A percentile compares a stretch with the other conserved stretches of the same genome.
Evolutionary conservation across 768 basidiomycete species (phyloP).

Genomic region (Clitopilus passeckerianus): DNA sequence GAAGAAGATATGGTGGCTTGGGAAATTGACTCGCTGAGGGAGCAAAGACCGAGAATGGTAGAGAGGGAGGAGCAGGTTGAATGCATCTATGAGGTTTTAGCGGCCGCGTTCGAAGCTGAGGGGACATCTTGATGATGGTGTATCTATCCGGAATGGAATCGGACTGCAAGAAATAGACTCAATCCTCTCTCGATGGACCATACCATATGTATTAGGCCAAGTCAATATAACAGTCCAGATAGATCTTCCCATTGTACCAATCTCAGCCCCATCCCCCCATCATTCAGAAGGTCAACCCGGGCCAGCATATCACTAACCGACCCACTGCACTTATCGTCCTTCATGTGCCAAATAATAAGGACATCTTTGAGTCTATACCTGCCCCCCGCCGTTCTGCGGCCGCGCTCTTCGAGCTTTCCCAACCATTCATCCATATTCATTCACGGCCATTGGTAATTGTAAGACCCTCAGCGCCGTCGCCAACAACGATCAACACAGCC

Average conservation of each 20-base stretch:
- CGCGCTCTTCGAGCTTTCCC: neutral
- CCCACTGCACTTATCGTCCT: neutral
- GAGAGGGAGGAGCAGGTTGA: slow-evolving; percentile 61
- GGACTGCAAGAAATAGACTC: no score
- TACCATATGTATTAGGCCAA: neutral
- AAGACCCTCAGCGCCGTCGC: no score
- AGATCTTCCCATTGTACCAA: neutral
- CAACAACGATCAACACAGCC: no score
- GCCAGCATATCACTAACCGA: neutral
- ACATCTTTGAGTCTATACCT: neutral
- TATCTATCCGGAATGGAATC: no score
- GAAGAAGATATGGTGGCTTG: slow-evolving; percentile 54
- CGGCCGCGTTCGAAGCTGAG: neutral
- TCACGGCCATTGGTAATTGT: no score
- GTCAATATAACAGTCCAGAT: neutral
- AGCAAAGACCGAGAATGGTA: slow-evolving; percentile 83
- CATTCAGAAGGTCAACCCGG: neutral
- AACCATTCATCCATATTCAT: neutral
- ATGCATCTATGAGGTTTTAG: slow-evolving; percentile 54
- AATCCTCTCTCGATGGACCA: no score
- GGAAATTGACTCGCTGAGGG: slow-evolving; percentile 75
- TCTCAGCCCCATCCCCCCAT: neutral
- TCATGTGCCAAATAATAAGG: neutral
- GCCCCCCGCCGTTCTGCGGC: neutral
- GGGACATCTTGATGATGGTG: neutral